Conservation (phyloP, 768 basidiomycete genomes). For the Tremella yokohamensis region DNA sequence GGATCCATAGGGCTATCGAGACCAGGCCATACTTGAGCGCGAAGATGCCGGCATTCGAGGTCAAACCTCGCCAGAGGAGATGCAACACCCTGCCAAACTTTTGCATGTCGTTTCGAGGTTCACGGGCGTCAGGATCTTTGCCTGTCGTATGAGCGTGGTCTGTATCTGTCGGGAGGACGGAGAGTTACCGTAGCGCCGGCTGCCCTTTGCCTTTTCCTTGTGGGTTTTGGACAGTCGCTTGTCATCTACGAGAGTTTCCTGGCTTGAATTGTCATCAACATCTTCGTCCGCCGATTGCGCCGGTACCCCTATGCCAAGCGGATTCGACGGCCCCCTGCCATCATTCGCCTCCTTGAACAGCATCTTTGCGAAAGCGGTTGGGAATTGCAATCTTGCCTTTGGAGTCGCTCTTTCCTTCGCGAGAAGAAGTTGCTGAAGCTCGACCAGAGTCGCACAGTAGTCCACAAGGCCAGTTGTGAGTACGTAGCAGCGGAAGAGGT, state of each 20-base stretch:
- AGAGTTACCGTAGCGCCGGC: constrained; percentile 10
- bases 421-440: constrained; percentile 52
- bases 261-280: constrained; percentile 8
- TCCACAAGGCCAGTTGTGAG: constrained; percentile 56
- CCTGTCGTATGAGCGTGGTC: constrained; percentile 40
- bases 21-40: constrained; percentile 58
- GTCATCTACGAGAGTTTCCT: constrained; percentile 34
- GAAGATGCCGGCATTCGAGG: constrained; percentile 56
- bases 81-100: constrained; percentile 52
- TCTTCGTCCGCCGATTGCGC: constrained; percentile 1
- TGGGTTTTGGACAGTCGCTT: constrained; percentile 2
- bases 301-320: constrained; percentile 39
- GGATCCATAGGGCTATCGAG: constrained; percentile 59
- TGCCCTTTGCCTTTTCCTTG: constrained; percentile 14
- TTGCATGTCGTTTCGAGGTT: constrained; percentile 56
- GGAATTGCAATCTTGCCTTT: constrained; percentile 56
- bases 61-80: constrained; percentile 52
- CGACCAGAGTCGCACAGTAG: constrained; percentile 52
- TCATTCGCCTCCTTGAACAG: constrained; percentile 43
- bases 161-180: constrained; percentile 23
- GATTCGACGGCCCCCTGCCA: constrained; percentile 21
- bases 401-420: constrained; percentile 53
- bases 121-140: constrained; percentile 49
- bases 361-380: constrained; percentile 54
- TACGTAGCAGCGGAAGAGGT: constrained; percentile 58